Evolutionary conservation across 768 basidiomycete genomes (phyloP).

Genomic region (Cyclocybe cylindracea): DNA sequence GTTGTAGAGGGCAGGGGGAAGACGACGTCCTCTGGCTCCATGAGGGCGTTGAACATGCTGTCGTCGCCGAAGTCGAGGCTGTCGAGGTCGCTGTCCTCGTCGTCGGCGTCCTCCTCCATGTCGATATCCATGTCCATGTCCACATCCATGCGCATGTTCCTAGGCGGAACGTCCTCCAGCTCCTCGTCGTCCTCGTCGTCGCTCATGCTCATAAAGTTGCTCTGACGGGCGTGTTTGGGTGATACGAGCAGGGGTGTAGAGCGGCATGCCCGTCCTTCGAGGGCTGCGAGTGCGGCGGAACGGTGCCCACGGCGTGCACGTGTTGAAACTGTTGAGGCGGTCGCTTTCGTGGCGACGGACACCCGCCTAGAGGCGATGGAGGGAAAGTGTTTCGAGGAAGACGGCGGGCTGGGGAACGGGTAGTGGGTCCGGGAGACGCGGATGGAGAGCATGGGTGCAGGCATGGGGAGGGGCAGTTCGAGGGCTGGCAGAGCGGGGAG

Average conservation of each 20-base stretch:
- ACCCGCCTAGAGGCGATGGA: constrained; percentile 12
- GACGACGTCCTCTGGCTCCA: constrained; percentile 41
- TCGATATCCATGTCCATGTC: constrained; percentile 17
- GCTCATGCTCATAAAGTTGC: constrained; percentile 68
- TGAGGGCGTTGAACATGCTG: constrained; percentile 15
- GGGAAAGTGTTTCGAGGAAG: constrained; percentile 10
- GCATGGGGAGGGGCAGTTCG: constrained; percentile 22
- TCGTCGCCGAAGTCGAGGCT: constrained; percentile 27
- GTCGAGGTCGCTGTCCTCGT: constrained; percentile 44
- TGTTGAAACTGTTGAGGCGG: constrained; percentile 43
- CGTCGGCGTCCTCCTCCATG: constrained; percentile 35
- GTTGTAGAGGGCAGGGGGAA: constrained; percentile 22
- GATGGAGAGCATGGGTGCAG: constrained; percentile 22
- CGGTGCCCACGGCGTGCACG: constrained; percentile 48
- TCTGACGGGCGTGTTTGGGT: constrained; percentile 13
- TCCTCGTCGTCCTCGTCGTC: constrained; percentile 69
- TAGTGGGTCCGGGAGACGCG: constrained; percentile 10
- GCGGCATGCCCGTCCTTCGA: constrained; percentile 61
- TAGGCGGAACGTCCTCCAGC: constrained; percentile 20
- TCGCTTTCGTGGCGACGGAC: constrained; percentile 10
- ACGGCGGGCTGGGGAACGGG: constrained; percentile 1
- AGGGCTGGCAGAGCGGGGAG: constrained; percentile 27
- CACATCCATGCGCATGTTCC: constrained; percentile 12
- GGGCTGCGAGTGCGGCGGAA: constrained; percentile 60
- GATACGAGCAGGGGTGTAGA: constrained; percentile 3